phyloP scores from a whole-genome alignment of 495 filamentous ascomycete species.

The Pyrenopolyporus hunteri region DNA sequence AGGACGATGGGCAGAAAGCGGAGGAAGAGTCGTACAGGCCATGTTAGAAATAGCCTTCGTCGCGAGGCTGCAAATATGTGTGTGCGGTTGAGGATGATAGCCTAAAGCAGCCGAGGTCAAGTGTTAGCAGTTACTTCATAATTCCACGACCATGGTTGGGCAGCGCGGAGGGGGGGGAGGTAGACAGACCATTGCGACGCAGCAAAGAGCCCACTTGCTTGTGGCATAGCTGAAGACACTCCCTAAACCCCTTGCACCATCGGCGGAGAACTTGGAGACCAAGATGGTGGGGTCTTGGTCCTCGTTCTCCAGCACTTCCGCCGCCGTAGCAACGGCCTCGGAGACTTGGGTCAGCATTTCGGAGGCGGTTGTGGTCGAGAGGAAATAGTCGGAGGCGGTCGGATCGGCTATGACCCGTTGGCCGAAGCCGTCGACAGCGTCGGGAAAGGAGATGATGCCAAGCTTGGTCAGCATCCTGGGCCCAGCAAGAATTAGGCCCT shows the following conservation, averaged over 20 bases:
- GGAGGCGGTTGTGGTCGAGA: slow-evolving; percentile 41
- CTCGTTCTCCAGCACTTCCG: slow-evolving; percentile 34
- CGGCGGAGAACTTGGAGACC: slow-evolving; percentile 56
- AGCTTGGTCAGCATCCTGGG: slow-evolving; percentile 69
- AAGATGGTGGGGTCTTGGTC: slow-evolving; percentile 48
- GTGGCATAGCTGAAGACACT: slow-evolving; percentile 91
- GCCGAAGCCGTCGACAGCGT: slow-evolving; percentile 66
- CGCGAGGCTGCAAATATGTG: slow-evolving; percentile 91
- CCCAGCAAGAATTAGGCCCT: slow-evolving; percentile 64
- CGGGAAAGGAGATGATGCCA: slow-evolving; percentile 64
- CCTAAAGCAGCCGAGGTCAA: slow-evolving; percentile 41
- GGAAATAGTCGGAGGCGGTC: slow-evolving; percentile 50
- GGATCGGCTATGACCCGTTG: slow-evolving; percentile 67
- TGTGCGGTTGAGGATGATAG: slow-evolving; percentile 87
- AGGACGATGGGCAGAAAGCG: slow-evolving; percentile 79
- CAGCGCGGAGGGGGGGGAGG: neutral
- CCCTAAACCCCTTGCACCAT: slow-evolving; percentile 66
- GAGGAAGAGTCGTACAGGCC: slow-evolving; percentile 72
- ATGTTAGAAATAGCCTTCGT: slow-evolving; percentile 71
- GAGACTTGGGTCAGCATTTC: slow-evolving; percentile 47
- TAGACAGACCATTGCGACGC: slow-evolving; percentile 66
- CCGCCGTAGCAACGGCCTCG: slow-evolving; percentile 41
- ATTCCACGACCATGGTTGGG: neutral
- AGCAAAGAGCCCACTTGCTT: slow-evolving; percentile 90
- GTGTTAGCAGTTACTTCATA: slow-evolving; percentile 41